A percentile compares a stretch with the other conserved stretches of the same genome.
These are phyloP conservation scores for Saccharomyces jurei DNA, from an alignment of 805 yeast genomes.

Conservation along the genomic window DNA sequence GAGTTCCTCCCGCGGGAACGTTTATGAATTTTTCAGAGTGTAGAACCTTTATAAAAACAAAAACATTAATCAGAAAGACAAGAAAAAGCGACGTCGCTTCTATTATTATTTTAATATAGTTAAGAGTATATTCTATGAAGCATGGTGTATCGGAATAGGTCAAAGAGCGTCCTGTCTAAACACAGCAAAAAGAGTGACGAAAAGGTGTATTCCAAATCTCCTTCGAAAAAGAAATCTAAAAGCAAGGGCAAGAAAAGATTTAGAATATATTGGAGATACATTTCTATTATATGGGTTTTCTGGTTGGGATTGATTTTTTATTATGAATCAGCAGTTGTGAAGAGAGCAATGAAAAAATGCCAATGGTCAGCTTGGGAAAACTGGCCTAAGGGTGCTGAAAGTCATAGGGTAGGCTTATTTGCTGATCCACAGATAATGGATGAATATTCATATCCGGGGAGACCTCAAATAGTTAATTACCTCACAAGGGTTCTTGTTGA, in stretches of 20 bases:
- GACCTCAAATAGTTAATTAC: constrained; percentile 43
- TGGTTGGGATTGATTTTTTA: constrained; percentile 44
- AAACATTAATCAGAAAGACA: background rate
- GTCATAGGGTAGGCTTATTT: constrained; percentile 51
- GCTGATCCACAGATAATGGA: constrained; percentile 97
- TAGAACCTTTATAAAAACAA: background rate
- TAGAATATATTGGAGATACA: constrained; percentile 19
- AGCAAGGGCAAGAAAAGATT: background rate
- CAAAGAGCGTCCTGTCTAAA: background rate
- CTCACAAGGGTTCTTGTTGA: constrained; percentile 62
- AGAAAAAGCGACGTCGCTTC: background rate
- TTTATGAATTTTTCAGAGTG: background rate
- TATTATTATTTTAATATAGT: background rate
- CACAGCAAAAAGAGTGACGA: background rate
- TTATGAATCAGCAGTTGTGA: constrained; percentile 47
- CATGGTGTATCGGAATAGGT: background rate
- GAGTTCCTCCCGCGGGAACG: background rate
- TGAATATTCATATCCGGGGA: constrained; percentile 72
- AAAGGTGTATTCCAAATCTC: background rate
- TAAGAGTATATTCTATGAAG: background rate
- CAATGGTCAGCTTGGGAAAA: constrained; percentile 62
- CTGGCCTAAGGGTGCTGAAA: constrained; percentile 36
- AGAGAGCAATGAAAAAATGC: constrained; percentile 39
- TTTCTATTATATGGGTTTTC: constrained; percentile 21
- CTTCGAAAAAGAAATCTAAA: background rate